Conservation (phyloP, 2,329 filamentous ascomycete genomes). For the Colletotrichum tabaci region DNA sequence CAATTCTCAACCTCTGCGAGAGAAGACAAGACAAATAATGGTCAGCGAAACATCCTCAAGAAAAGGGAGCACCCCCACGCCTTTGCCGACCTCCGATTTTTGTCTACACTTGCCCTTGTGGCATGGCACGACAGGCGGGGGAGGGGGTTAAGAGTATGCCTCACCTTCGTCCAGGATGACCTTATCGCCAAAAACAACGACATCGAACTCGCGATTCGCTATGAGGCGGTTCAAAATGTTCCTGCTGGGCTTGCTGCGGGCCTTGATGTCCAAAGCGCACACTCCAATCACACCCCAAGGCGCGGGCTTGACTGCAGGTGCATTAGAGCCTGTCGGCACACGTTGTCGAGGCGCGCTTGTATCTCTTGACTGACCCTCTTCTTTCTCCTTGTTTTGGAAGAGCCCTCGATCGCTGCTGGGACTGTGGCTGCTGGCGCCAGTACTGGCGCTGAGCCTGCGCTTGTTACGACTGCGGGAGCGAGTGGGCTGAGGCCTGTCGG, state of each 20-base stretch:
- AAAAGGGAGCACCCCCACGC: neutral
- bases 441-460: slow-evolving; percentile 85
- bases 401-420: slow-evolving; percentile 78
- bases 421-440: slow-evolving; percentile 85
- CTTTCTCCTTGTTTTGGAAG: slow-evolving; percentile 67
- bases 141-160: slow-evolving; percentile 40
- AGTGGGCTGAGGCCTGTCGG: slow-evolving; percentile 62
- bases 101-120: neutral
- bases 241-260: slow-evolving; percentile 94
- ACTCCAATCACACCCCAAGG: slow-evolving; percentile 85
- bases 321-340: slow-evolving; percentile 48
- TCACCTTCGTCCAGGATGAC: slow-evolving; percentile 93
- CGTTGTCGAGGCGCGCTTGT: slow-evolving; percentile 39
- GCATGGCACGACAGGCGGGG: neutral
- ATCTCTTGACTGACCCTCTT: slow-evolving; percentile 61
- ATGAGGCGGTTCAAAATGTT: slow-evolving; percentile 96
- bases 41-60: slow-evolving; percentile 1
- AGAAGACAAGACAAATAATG: neutral
- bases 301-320: slow-evolving; percentile 65
- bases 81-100: neutral
- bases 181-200: slow-evolving; percentile 98
- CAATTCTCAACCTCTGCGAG: slow-evolving; percentile 87
- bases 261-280: slow-evolving; percentile 95
- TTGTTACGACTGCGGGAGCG: slow-evolving; percentile 79
- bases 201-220: slow-evolving; percentile 92